Base-by-base conservation (phyloP, 2,329 filamentous ascomycete species). In the Diplodia scrobiculata region DNA sequence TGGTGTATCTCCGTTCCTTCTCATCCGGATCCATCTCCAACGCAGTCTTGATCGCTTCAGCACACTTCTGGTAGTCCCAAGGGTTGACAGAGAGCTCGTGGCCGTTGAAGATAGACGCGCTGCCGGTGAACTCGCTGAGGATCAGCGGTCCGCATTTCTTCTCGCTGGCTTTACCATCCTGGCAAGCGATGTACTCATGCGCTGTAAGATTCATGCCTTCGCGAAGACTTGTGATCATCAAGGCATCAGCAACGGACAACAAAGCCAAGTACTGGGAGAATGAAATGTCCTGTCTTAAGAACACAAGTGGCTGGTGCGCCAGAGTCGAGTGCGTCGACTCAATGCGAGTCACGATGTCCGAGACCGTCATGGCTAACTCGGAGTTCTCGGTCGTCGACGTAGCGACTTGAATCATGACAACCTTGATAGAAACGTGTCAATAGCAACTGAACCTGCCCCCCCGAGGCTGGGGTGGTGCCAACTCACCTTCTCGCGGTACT, bases 151-250 rank as follows among this genome's bases (percentile, higher is more conserved):
- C 92, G 73, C 95, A 88, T 78, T 91, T 93, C 80, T 92, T 92
- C 2, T 84, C 82, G 68, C 86, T 79, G 62, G 84, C 83, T 70
- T 86, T 86, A 48, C 93, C 93, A 73, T 98, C 94, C 74, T 98
- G 94, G 74, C 93, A 97, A 70, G 91, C 91, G 38, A 97, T 85
- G 73, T 92, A 98, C 76, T 98, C 94, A 75, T 98, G 95, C 5
- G 91, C 93, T 0, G 94, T 97, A 66, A 98, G 79, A 75, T 97
- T 98, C 95, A 98, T 98, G 69, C 94, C 94, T 76, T 98, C 94
- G 63, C 95, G 91, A 72, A 98, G 87, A 74, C 92, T 96, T 1
- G 94, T 96, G 73, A 98, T 95, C 86, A 97, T 95, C 59, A 98
- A 82, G 2, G 90, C 91, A 79, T 98, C 93, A 1, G 94, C 95